These are phyloP conservation scores for Bipolaris oryzae DNA, from an alignment of 2,329 filamentous ascomycete species.

Conservation along the genomic window DNA sequence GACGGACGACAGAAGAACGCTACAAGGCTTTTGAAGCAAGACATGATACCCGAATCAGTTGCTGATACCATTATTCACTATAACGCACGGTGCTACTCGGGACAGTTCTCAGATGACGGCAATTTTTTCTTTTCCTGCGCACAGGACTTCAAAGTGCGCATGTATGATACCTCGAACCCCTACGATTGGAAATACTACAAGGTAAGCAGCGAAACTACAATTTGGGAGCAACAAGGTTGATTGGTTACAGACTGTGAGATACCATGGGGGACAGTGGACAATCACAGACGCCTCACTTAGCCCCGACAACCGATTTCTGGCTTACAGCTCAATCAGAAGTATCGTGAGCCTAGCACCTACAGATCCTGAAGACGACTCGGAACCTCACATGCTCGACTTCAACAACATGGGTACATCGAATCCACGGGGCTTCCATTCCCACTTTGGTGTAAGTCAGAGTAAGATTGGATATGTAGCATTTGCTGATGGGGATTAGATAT, in stretches of 20 bases:
- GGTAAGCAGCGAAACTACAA: constrained; percentile 52
- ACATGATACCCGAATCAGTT: constrained; percentile 75
- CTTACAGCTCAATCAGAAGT: constrained; percentile 86
- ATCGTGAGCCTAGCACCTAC: constrained; percentile 86
- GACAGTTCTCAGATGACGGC: constrained; percentile 94
- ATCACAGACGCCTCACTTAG: constrained; percentile 92
- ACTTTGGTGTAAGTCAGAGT: constrained; percentile 35
- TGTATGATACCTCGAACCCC: constrained; percentile 97
- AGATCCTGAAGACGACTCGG: constrained; percentile 78
- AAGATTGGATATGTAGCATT: background rate
- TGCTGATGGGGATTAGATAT: constrained; percentile 62
- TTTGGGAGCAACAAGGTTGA: constrained; percentile 10
- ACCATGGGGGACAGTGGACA: constrained; percentile 91
- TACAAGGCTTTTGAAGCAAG: constrained; percentile 74
- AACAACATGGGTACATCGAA: constrained; percentile 54
- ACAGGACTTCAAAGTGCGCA: constrained; percentile 90
- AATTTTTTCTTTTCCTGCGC: constrained; percentile 95
- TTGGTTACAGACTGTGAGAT: constrained; percentile 73
- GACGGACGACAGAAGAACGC: constrained; percentile 63
- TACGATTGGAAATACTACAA: constrained; percentile 98
- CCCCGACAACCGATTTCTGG: constrained; percentile 88
- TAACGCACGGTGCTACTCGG: constrained; percentile 85
- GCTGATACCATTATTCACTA: constrained; percentile 90
- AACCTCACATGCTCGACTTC: constrained; percentile 81
- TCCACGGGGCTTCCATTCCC: constrained; percentile 46